These are phyloP conservation scores for Leccinum griseonigrum DNA, from an alignment of 1,284 basidiomycete species.

Conservation along the genomic window DNA sequence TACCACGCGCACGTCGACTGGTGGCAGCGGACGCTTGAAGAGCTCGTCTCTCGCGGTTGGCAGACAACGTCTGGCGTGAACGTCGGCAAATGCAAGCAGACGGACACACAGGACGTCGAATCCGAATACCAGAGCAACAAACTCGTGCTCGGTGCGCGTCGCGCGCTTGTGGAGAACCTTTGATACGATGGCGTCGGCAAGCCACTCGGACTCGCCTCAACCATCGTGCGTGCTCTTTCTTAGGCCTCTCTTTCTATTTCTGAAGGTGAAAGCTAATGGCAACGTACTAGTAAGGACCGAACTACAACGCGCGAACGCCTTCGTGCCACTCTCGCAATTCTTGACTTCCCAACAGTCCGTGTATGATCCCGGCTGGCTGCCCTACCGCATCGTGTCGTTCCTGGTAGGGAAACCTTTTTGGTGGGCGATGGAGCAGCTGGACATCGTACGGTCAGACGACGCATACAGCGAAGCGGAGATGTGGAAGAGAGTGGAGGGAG, in stretches of 20 bases:
- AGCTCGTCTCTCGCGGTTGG: constrained; percentile 58
- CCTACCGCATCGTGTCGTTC: constrained; percentile 65
- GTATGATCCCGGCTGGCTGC: constrained; percentile 66
- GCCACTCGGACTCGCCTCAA: constrained; percentile 78
- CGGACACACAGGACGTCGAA: constrained; percentile 5
- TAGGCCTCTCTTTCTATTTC: background rate
- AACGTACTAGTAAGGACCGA: constrained; percentile 59
- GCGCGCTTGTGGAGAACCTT: constrained; percentile 57
- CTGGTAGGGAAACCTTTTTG: constrained; percentile 79
- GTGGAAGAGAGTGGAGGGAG: constrained; percentile 65
- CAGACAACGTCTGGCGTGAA: constrained; percentile 36
- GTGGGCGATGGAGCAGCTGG: constrained; percentile 82
- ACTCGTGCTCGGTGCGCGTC: constrained; percentile 65
- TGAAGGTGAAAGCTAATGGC: constrained; percentile 19
- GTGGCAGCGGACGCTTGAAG: constrained; percentile 78
- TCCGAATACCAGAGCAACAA: constrained; percentile 38
- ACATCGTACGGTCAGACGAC: constrained; percentile 63
- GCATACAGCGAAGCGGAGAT: constrained; percentile 56
- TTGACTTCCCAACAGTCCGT: constrained; percentile 59
- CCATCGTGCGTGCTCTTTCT: constrained; percentile 54
- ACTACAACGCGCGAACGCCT: constrained; percentile 43
- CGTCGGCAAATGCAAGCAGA: constrained; percentile 25
- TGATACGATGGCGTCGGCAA: constrained; percentile 71
- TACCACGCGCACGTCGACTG: constrained; percentile 82
- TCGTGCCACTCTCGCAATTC: constrained; percentile 60